Percentiles rank a stretch among this genome's conserved stretches.
Evolutionary conservation across 202 grass and related monocot species (phyloP).

Genomic region (Zizania palustris): DNA sequence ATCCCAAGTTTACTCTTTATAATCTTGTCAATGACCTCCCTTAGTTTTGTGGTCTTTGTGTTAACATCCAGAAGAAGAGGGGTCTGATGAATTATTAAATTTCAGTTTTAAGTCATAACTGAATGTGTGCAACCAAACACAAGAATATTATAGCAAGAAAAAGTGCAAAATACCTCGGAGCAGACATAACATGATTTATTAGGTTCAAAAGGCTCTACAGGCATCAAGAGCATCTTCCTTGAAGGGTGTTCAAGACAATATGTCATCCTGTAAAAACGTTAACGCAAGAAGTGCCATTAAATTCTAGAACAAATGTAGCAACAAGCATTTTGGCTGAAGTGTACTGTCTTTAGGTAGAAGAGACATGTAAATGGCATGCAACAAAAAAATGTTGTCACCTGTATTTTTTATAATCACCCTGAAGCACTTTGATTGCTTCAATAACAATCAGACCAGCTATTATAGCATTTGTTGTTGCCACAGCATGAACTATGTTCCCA

Average conservation of each 20-base stretch:
- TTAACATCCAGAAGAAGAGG: conserved; percentile 84
- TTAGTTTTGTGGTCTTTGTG: conserved; percentile 71
- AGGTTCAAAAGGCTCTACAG: conserved; percentile 92
- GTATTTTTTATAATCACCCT: conserved; percentile 66
- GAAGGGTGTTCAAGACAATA: conserved; percentile 96
- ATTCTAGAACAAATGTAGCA: background rate
- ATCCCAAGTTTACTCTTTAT: conserved; percentile 92
- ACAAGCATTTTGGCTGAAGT: background rate
- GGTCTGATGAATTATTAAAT: conserved; percentile 62
- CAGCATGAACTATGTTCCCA: conserved; percentile 99
- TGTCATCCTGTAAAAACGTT: conserved; percentile 76
- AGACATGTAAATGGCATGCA: background rate
- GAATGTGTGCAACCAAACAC: conserved; percentile 28
- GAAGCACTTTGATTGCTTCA: conserved; percentile 94
- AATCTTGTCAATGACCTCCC: conserved; percentile 86
- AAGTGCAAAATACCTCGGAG: conserved; percentile 75
- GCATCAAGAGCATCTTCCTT: conserved; percentile 94
- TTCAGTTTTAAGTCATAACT: conserved; percentile 34
- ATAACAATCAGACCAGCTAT: conserved; percentile 97
- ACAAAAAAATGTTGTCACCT: conserved; percentile 51
- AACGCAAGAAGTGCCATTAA: background rate
- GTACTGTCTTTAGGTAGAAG: background rate
- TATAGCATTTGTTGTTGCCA: conserved; percentile 97
- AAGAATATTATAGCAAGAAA: conserved; percentile 10
- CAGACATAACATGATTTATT: conserved; percentile 97